These are phyloP conservation scores for Alloteropsis angusta DNA, from an alignment of 202 grass and related monocot genomes.

Conservation along the genomic window DNA sequence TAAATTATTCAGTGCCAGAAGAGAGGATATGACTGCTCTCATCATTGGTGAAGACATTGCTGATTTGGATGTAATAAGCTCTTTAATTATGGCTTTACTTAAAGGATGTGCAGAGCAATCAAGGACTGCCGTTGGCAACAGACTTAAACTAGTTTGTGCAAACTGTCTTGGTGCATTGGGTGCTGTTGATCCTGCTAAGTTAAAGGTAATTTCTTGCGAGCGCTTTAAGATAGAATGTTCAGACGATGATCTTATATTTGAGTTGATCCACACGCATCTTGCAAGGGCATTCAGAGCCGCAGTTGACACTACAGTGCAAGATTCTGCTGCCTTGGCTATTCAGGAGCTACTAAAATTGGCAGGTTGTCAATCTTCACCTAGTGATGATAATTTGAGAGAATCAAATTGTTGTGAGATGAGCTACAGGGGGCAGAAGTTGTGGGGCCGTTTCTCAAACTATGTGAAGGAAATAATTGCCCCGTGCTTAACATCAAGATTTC, in stretches of 20 bases:
- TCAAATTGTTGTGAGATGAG: conserved; percentile 42
- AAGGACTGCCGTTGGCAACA: conserved; percentile 77
- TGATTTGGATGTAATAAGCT: conserved; percentile 78
- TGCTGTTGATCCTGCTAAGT: conserved; percentile 92
- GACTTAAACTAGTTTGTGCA: conserved; percentile 76
- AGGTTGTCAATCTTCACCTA: conserved; percentile 70
- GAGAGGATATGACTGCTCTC: conserved; percentile 79
- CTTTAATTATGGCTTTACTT: conserved; percentile 82
- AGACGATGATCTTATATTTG: conserved; percentile 98
- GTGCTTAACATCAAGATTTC: conserved; percentile 89
- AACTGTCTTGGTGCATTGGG: conserved; percentile 92
- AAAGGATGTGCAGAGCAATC: conserved; percentile 91
- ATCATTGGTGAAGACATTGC: conserved; percentile 66
- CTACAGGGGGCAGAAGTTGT: conserved; percentile 69
- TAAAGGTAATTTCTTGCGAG: conserved; percentile 66
- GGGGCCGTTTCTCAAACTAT: conserved; percentile 83
- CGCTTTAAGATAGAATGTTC: conserved; percentile 99
- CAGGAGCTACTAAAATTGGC: conserved; percentile 85
- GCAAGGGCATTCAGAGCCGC: conserved; percentile 93
- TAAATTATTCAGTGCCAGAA: conserved; percentile 71
- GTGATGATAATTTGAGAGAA: conserved; percentile 30
- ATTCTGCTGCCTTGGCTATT: conserved; percentile 97
- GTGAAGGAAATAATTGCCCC: conserved; percentile 97
- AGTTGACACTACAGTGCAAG: conserved; percentile 78
- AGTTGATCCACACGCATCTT: conserved; percentile 98